A percentile compares a stretch with the other conserved stretches of the same genome.
phyloP scores from a whole-genome alignment of 495 filamentous ascomycete species.

The Cercophora newfieldiana region DNA sequence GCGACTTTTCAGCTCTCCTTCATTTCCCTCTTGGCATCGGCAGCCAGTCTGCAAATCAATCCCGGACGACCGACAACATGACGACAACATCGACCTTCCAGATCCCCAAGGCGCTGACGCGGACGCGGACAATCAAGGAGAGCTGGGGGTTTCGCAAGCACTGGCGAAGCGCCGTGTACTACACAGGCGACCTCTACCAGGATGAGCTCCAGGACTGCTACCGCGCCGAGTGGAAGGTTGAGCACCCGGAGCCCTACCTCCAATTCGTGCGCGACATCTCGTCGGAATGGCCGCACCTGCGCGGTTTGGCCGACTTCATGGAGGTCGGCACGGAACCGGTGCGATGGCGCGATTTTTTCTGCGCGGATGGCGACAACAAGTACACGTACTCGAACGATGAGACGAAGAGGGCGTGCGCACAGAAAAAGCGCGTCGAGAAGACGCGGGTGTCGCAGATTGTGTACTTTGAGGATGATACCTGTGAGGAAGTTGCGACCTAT shows the following conservation, averaged over 20 bases:
- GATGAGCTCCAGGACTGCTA: not conserved
- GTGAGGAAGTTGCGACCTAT: not conserved
- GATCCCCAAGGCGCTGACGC: not conserved
- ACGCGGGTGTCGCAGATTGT: not conserved
- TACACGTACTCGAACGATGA: not conserved
- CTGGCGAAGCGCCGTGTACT: not conserved
- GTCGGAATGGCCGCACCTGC: constrained; percentile 1
- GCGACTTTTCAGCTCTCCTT: no score
- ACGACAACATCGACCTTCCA: no score
- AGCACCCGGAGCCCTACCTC: not conserved
- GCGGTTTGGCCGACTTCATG: not conserved
- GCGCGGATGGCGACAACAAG: not conserved
- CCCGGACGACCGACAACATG: no score
- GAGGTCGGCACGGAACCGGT: not conserved
- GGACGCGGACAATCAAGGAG: not conserved
- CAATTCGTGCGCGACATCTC: not conserved
- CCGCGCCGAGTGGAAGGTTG: not conserved
- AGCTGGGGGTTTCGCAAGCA: not conserved
- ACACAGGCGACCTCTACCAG: constrained; percentile 2
- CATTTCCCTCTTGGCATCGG: no score
- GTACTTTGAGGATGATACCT: not conserved
- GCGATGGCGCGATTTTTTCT: not conserved
- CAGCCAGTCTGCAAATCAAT: no score
- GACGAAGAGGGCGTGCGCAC: not conserved
- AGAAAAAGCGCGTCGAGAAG: not conserved